Conservation (phyloP, 768 basidiomycete species). For the Strobilomyces echinocephalus region DNA sequence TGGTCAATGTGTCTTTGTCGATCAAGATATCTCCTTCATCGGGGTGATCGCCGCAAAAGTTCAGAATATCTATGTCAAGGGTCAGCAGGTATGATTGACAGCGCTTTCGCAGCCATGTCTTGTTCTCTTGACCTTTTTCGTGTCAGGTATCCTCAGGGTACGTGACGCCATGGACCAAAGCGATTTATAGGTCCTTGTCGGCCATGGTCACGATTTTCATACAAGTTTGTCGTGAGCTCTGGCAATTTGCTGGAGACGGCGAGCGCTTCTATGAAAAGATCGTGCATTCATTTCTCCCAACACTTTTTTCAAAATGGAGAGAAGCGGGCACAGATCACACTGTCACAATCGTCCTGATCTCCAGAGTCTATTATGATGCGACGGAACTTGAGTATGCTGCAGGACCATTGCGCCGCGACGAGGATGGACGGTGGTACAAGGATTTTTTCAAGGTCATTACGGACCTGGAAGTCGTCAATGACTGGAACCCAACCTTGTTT, state of each 20-base stretch:
- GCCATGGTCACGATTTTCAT: slow-evolving; percentile 93
- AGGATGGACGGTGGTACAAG: slow-evolving; percentile 80
- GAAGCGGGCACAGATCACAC: slow-evolving; percentile 86
- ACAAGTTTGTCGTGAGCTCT: slow-evolving; percentile 92
- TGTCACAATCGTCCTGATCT: slow-evolving; percentile 91
- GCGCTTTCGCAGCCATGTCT: background rate
- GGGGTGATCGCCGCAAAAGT: slow-evolving; percentile 82
- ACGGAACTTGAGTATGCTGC: slow-evolving; percentile 78
- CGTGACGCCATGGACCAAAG: slow-evolving; percentile 77
- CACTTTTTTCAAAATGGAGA: slow-evolving; percentile 81
- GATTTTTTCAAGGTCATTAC: slow-evolving; percentile 96
- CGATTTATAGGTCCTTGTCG: slow-evolving; percentile 85
- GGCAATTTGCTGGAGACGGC: slow-evolving; percentile 96
- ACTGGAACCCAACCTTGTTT: slow-evolving; percentile 85
- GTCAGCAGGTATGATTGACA: slow-evolving; percentile 48
- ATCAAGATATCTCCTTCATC: slow-evolving; percentile 83
- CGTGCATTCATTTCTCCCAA: slow-evolving; percentile 93
- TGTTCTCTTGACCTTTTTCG: slow-evolving; percentile 1
- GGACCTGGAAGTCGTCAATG: slow-evolving; percentile 81
- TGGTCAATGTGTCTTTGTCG: slow-evolving; percentile 74
- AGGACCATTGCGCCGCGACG: slow-evolving; percentile 72
- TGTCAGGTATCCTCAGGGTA: slow-evolving; percentile 74
- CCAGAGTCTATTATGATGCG: slow-evolving; percentile 83
- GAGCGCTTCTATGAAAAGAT: slow-evolving; percentile 96
- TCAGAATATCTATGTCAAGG: slow-evolving; percentile 67